phyloP scores from a whole-genome alignment of 1,284 basidiomycete species.

The Mrakiaceae sp. region DNA sequence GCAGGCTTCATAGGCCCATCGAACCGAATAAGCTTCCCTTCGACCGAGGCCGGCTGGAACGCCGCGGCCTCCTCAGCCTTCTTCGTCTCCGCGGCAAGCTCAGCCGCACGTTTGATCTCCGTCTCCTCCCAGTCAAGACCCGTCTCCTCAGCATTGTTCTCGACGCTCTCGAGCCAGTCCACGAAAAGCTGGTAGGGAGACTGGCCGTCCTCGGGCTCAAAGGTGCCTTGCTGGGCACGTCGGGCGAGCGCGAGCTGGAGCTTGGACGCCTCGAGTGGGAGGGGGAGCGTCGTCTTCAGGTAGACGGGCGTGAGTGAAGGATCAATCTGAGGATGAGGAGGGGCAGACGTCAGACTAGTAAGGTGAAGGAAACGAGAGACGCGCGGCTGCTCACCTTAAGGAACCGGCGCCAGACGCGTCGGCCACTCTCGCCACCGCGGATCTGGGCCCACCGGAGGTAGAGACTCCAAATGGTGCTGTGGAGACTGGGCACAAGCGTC shows the following conservation, averaged over 20 bases:
- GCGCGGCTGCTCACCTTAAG: conserved; percentile 42
- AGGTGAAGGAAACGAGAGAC: not conserved
- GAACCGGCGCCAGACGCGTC: conserved; percentile 81
- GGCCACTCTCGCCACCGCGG: conserved; percentile 71
- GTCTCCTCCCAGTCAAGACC: conserved; percentile 77
- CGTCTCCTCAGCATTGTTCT: conserved; percentile 82
- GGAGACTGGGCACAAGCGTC: conserved; percentile 87
- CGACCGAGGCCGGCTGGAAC: conserved; percentile 42
- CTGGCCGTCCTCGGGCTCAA: conserved; percentile 82
- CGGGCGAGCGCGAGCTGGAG: conserved; percentile 71
- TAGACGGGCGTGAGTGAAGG: conserved; percentile 77
- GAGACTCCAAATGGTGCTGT: conserved; percentile 82
- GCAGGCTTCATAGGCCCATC: conserved; percentile 45
- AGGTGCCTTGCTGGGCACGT: conserved; percentile 69
- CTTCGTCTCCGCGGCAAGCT: conserved; percentile 39
- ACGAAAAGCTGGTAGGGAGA: conserved; percentile 88
- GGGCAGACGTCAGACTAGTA: not conserved
- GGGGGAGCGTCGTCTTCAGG: conserved; percentile 65
- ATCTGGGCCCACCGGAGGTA: conserved; percentile 91
- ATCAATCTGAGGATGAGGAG: conserved; percentile 43
- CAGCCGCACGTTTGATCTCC: conserved; percentile 37
- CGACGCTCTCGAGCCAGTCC: conserved; percentile 86
- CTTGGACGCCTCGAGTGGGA: conserved; percentile 88
- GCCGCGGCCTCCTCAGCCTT: conserved; percentile 24
- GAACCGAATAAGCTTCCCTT: conserved; percentile 59